Conservation (phyloP, 345 rosid genomes). For the Aquilaria sinensis region DNA sequence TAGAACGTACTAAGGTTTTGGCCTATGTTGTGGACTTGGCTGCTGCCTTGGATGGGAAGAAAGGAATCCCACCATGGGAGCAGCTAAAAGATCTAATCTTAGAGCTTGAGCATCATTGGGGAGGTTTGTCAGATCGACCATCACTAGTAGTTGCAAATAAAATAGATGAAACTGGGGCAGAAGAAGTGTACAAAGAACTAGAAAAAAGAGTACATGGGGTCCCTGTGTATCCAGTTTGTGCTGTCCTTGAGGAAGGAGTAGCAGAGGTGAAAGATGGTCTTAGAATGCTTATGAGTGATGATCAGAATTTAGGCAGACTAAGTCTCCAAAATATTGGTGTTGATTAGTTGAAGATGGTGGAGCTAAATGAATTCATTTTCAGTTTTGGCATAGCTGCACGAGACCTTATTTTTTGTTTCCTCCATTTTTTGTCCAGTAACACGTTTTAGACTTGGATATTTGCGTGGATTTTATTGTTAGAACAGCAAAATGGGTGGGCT, state of each 20-base stretch:
- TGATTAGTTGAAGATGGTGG: conserved; percentile 17
- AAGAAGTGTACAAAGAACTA: too few species aligned
- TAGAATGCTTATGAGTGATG: conserved; percentile 52
- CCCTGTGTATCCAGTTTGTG: too few species aligned
- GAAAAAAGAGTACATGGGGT: too few species aligned
- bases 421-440: too few species aligned
- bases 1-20: conserved; percentile 83
- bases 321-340: conserved; percentile 40
- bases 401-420: too few species aligned
- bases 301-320: conserved; percentile 30
- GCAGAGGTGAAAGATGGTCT: conserved; percentile 25
- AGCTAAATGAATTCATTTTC: too few species aligned
- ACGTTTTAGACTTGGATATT: too few species aligned
- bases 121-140: conserved; percentile 68
- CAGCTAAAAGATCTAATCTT: conserved; percentile 61
- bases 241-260: too few species aligned
- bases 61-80: conserved; percentile 80
- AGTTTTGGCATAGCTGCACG: too few species aligned
- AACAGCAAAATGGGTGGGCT: too few species aligned
- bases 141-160: conserved; percentile 81
- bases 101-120: conserved; percentile 2
- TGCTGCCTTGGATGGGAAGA: conserved; percentile 59
- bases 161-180: conserved; percentile 66
- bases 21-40: conserved; percentile 90
- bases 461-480: too few species aligned